These are phyloP conservation scores for Candida buenavistaensis DNA, from an alignment of 1,139 yeast genomes.

Conservation along the genomic window DNA sequence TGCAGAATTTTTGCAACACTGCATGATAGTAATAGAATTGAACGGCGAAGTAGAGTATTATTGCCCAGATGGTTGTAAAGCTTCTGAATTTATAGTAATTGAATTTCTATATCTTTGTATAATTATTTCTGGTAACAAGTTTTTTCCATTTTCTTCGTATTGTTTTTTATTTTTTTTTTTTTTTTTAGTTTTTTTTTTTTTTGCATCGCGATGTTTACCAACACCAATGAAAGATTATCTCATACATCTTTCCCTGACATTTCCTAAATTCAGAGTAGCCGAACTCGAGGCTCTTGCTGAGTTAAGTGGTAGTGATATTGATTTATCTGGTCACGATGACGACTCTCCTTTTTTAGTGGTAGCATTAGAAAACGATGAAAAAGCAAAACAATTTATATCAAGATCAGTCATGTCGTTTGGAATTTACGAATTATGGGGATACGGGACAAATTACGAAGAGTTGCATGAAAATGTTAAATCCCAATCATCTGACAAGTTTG, in stretches of 20 bases:
- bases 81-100: too few species aligned
- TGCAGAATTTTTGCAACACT: too few species aligned
- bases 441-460: constrained; percentile 54
- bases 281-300: constrained; percentile 86
- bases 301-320: constrained; percentile 54
- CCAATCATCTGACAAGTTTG: constrained; percentile 28
- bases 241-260: constrained; percentile 80
- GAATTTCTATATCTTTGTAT: too few species aligned
- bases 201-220: too few species aligned
- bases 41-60: too few species aligned
- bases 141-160: too few species aligned
- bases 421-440: constrained; percentile 85
- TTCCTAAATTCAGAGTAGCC: constrained; percentile 73
- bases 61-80: too few species aligned
- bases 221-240: constrained; percentile 56
- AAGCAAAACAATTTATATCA: constrained; percentile 61
- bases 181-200: too few species aligned
- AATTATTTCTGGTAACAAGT: too few species aligned
- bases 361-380: constrained; percentile 60
- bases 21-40: too few species aligned
- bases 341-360: constrained; percentile 72
- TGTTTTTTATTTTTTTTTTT: too few species aligned
- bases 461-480: constrained; percentile 56
- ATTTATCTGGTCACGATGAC: constrained; percentile 59
- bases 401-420: constrained; percentile 74